These are phyloP conservation scores for Schizothecium vesticola DNA, from an alignment of 495 filamentous ascomycete genomes.

Conservation along the genomic window DNA sequence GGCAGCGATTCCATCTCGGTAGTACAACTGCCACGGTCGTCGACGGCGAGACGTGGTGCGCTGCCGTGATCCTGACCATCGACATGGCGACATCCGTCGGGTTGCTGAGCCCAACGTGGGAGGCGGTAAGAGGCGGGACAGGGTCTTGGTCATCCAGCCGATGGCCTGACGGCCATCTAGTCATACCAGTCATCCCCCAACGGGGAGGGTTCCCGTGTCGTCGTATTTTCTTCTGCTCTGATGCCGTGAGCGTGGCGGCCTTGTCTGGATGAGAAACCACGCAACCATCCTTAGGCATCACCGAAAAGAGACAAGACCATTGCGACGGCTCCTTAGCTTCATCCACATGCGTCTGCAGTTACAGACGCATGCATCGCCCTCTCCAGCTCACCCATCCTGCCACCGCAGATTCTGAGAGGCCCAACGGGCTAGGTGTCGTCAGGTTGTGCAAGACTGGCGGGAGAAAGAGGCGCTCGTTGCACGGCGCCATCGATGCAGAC, in stretches of 20 bases:
- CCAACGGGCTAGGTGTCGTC: background rate
- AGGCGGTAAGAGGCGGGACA: background rate
- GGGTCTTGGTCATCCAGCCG: background rate
- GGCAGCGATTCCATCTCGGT: background rate
- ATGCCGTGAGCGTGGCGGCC: constrained; percentile 2
- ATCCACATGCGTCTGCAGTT: background rate
- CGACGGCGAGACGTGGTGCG: background rate
- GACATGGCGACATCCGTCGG: background rate
- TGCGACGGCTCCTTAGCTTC: background rate
- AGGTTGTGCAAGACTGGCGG: background rate
- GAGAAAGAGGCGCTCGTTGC: background rate
- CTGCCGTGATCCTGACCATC: background rate
- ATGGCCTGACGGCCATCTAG: background rate
- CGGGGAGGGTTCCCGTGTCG: background rate
- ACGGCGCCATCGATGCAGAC: background rate
- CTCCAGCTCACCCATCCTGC: background rate
- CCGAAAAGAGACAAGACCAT: background rate
- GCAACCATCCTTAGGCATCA: background rate
- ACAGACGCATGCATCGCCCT: background rate
- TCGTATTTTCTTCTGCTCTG: background rate
- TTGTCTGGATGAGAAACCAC: background rate
- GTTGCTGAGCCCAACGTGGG: background rate
- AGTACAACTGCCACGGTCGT: background rate
- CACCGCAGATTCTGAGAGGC: background rate
- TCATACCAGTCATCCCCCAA: background rate